phyloP scores from a whole-genome alignment of 768 basidiomycete species.

The Lactarius hengduanensis region DNA sequence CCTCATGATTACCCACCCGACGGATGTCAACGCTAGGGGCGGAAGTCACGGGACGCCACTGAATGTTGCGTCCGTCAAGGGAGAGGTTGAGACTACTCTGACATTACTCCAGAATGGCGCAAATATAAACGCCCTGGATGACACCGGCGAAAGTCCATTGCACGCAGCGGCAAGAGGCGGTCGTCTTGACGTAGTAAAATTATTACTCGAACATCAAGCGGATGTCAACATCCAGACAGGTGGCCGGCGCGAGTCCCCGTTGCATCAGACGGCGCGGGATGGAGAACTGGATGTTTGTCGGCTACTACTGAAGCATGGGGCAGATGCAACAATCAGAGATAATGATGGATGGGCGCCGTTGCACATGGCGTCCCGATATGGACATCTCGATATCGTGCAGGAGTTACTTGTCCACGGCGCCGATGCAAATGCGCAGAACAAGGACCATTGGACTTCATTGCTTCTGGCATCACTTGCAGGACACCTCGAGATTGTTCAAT shows the following conservation, averaged over 20 bases:
- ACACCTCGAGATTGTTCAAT: neutral
- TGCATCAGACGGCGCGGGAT: neutral
- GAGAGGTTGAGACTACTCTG: neutral
- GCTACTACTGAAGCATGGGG: neutral
- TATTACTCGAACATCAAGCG: neutral
- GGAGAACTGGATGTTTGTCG: neutral
- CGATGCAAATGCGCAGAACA: neutral
- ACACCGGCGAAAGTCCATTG: rapidly evolving
- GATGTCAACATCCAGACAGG: neutral
- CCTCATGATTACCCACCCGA: neutral
- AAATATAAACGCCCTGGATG: neutral
- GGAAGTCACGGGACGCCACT: neutral
- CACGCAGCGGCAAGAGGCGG: neutral
- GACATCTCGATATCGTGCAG: neutral
- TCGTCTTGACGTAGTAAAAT: neutral
- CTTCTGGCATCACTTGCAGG: neutral
- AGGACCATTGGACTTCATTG: neutral
- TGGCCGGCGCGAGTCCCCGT: no score
- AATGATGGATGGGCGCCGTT: neutral
- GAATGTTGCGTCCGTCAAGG: neutral
- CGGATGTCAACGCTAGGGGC: neutral
- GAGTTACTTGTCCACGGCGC: neutral
- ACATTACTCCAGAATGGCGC: neutral
- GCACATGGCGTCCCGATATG: neutral
- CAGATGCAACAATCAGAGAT: neutral